A percentile compares a stretch with the other conserved stretches of the same genome.
phyloP scores from a whole-genome alignment of 306 rosid species.

The Oxytropis ochrocephala region DNA sequence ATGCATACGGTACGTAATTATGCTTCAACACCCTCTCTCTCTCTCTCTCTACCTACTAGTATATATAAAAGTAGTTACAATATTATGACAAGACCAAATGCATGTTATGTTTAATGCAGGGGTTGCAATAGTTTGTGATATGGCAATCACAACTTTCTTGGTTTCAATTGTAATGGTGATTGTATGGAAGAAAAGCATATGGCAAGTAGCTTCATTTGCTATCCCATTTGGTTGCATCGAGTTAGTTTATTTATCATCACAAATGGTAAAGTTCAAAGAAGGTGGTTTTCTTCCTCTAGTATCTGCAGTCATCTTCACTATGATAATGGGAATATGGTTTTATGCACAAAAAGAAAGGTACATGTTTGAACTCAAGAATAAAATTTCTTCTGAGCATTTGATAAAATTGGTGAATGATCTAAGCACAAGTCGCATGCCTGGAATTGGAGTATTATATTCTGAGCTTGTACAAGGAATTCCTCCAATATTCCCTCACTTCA shows the following conservation, averaged over 20 bases:
- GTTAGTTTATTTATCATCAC: constrained; percentile 30
- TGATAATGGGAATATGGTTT: no score
- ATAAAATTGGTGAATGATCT: constrained; percentile 23
- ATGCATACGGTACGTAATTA: no score
- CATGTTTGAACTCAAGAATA: no score
- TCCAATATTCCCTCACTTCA: constrained; percentile 53
- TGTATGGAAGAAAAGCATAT: constrained; percentile 51
- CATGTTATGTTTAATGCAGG: constrained; percentile 17
- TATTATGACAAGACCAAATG: background rate
- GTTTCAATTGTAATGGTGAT: constrained; percentile 43
- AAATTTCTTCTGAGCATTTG: constrained; percentile 32
- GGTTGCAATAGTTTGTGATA: constrained; percentile 52
- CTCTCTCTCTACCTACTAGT: no score
- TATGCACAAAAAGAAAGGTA: no score
- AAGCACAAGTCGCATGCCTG: constrained; percentile 39
- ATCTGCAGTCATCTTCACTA: no score
- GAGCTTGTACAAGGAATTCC: constrained; percentile 65
- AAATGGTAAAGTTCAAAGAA: constrained; percentile 13
- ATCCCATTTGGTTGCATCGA: constrained; percentile 28
- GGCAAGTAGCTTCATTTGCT: constrained; percentile 34
- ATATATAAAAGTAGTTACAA: no score
- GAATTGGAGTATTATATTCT: constrained; percentile 47
- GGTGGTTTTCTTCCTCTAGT: no score
- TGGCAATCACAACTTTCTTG: constrained; percentile 42
- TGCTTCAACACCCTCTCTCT: no score